Conservation (phyloP, 2,329 filamentous ascomycete genomes). For the Botryosphaeria agaves region DNA sequence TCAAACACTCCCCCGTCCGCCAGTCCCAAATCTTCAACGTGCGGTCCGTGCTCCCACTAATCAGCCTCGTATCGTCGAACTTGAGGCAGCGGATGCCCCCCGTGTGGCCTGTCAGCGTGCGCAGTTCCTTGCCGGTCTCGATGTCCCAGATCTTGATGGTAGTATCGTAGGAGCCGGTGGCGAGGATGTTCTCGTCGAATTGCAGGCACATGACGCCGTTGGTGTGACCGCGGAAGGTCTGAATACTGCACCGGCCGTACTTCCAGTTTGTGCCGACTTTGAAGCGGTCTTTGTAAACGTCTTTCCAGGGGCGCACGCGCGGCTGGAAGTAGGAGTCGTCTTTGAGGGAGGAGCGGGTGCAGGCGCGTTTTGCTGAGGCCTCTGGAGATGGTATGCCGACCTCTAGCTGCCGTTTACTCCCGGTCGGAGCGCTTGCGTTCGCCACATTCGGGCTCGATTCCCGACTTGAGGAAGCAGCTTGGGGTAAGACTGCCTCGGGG, state of each 20-base stretch:
- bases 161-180: conserved; percentile 85
- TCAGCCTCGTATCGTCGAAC: conserved; percentile 81
- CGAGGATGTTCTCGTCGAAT: conserved; percentile 78
- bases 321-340: conserved; percentile 16
- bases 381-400: conserved; percentile 11
- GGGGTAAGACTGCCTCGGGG: neutral
- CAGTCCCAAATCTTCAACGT: conserved; percentile 95
- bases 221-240: conserved; percentile 68
- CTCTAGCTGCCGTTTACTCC: conserved; percentile 12
- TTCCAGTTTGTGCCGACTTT: conserved; percentile 97
- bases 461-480: neutral
- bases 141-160: conserved; percentile 96
- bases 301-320: conserved; percentile 66
- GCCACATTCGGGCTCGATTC: neutral
- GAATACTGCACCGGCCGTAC: conserved; percentile 73
- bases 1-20: conserved; percentile 75
- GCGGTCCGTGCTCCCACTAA: conserved; percentile 75
- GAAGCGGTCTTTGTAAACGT: conserved; percentile 88
- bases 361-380: conserved; percentile 15
- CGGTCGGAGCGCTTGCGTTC: neutral
- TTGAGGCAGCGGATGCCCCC: conserved; percentile 76
- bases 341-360: conserved; percentile 8
- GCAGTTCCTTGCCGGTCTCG: conserved; percentile 67
- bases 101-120: conserved; percentile 71
- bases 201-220: conserved; percentile 72